Conservation (phyloP, 805 yeast genomes). For the Dipodascus albidus region DNA sequence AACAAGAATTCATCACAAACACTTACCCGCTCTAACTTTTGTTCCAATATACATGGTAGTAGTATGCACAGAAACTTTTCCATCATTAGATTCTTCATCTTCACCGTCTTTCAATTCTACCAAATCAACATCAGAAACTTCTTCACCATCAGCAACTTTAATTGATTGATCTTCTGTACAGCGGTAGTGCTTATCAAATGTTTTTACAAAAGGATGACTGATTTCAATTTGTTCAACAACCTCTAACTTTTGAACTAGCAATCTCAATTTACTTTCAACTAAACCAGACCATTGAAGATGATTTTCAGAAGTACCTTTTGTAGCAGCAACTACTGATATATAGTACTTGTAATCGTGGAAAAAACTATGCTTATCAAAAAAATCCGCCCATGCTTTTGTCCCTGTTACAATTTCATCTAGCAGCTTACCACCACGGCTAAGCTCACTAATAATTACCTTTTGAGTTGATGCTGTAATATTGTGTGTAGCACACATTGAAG, state of each 20-base stretch:
- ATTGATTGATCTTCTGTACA: constrained; percentile 45
- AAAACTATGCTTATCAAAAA: constrained; percentile 71
- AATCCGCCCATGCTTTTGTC: constrained; percentile 57
- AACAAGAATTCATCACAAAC: neutral
- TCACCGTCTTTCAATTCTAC: constrained; percentile 10
- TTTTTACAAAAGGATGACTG: constrained; percentile 86
- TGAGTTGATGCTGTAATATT: constrained; percentile 86
- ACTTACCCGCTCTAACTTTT: neutral
- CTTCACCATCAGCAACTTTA: constrained; percentile 49
- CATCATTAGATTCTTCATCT: constrained; percentile 17
- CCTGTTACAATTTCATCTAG: constrained; percentile 58
- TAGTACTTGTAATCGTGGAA: constrained; percentile 80
- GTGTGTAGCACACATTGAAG: constrained; percentile 98
- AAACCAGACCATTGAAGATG: constrained; percentile 88
- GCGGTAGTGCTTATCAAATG: constrained; percentile 45
- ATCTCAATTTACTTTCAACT: constrained; percentile 78
- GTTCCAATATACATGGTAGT: constrained; percentile 71
- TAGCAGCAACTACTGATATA: constrained; percentile 67
- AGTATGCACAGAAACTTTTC: constrained; percentile 36
- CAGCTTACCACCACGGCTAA: constrained; percentile 61
- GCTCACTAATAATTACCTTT: constrained; percentile 66
- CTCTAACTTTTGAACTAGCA: constrained; percentile 77
- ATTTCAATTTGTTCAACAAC: constrained; percentile 57
- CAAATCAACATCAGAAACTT: constrained; percentile 27
- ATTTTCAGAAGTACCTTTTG: constrained; percentile 64